Percentiles rank a stretch among this genome's conserved stretches.
These are phyloP conservation scores for Boletales sp. DNA, from an alignment of 768 basidiomycete species.

Conservation along the genomic window DNA sequence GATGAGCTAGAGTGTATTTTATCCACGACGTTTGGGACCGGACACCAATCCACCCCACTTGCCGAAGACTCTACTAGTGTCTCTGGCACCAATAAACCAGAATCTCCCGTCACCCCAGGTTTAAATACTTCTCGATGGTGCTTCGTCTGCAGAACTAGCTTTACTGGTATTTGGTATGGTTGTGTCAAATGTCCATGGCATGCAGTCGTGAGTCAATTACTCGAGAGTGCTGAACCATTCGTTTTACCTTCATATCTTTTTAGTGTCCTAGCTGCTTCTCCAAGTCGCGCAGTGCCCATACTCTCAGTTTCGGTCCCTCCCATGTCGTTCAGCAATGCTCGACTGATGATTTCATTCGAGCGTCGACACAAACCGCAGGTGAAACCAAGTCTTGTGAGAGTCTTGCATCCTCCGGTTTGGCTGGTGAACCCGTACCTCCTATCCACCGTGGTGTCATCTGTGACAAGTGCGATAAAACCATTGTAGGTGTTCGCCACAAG, in stretches of 20 bases:
- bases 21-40: constrained; percentile 31
- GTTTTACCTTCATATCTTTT: constrained; percentile 4
- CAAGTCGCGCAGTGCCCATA: constrained; percentile 26
- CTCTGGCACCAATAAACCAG: background rate
- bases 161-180: constrained; percentile 27
- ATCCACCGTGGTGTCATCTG: constrained; percentile 61
- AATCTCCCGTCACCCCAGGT: background rate
- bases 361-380: background rate
- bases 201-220: constrained; percentile 21
- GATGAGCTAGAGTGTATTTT: constrained; percentile 49
- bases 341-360: background rate
- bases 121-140: constrained; percentile 17
- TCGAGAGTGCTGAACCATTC: background rate
- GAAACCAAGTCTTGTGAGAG: background rate
- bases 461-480: constrained; percentile 54
- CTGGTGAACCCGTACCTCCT: background rate
- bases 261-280: constrained; percentile 28
- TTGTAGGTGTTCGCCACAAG: constrained; percentile 73
- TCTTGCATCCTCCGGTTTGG: background rate
- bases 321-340: constrained; percentile 24
- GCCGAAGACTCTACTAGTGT: background rate
- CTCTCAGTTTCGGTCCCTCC: constrained; percentile 30
- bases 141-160: constrained; percentile 28
- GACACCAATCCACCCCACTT: background rate
- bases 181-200: constrained; percentile 32